A percentile compares a stretch with the other conserved stretches of the same genome.
These are phyloP conservation scores for Pseudopyrenochaeta lycopersici DNA, from an alignment of 2,329 filamentous ascomycete genomes.

Conservation along the genomic window DNA sequence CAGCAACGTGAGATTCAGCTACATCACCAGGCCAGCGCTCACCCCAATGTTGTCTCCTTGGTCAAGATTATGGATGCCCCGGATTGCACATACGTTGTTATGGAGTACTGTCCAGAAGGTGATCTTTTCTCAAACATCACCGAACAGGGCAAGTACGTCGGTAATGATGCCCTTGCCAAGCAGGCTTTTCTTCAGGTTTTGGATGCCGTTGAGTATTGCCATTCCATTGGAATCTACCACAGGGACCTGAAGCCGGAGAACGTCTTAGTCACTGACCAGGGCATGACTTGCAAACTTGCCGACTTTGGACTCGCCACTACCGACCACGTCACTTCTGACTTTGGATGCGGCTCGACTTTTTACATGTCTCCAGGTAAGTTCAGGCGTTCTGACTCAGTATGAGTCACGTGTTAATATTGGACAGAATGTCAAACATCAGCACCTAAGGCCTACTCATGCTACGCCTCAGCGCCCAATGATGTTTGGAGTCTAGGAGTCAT, in stretches of 20 bases:
- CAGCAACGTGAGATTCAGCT: constrained; percentile 93
- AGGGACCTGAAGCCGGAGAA: constrained; percentile 98
- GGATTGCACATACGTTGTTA: constrained; percentile 94
- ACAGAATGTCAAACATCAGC: constrained; percentile 88
- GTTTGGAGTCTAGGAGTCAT: constrained; percentile 99
- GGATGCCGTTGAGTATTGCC: constrained; percentile 96
- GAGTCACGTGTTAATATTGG: constrained; percentile 35
- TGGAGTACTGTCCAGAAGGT: constrained; percentile 97
- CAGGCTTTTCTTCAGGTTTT: constrained; percentile 92
- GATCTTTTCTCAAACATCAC: constrained; percentile 98
- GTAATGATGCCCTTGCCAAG: constrained; percentile 88
- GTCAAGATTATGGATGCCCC: constrained; percentile 89
- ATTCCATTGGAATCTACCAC: constrained; percentile 93
- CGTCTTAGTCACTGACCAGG: constrained; percentile 88
- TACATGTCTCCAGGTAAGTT: constrained; percentile 98
- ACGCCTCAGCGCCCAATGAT: constrained; percentile 93
- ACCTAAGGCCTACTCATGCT: constrained; percentile 76
- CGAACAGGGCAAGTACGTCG: constrained; percentile 89
- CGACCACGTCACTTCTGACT: constrained; percentile 85
- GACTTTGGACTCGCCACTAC: constrained; percentile 96
- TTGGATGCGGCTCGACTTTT: constrained; percentile 97
- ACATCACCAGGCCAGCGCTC: constrained; percentile 86
- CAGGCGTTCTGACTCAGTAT: constrained; percentile 16
- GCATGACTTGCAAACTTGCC: constrained; percentile 91
- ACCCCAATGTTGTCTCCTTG: constrained; percentile 93